phyloP scores from a whole-genome alignment of 495 filamentous ascomycete genomes.

The Penicillium subrubescens region DNA sequence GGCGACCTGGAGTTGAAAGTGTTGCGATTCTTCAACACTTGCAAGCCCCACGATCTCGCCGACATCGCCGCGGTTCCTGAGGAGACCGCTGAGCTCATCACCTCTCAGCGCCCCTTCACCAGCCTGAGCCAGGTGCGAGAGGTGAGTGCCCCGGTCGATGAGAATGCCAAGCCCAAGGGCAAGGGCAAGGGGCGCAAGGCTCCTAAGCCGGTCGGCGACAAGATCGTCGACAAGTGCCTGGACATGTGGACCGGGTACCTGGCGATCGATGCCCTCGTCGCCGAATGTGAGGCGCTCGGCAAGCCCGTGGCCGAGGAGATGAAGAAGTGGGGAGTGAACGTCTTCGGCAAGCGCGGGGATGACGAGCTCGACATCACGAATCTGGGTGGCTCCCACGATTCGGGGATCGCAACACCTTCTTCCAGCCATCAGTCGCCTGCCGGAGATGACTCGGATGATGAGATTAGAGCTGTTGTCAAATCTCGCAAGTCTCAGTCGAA shows the following conservation, averaged over 20 bases:
- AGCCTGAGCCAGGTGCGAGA: conserved; percentile 62
- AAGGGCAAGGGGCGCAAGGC: conserved; percentile 49
- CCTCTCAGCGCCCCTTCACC: conserved; percentile 69
- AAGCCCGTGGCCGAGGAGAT: conserved; percentile 69
- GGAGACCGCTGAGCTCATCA: conserved; percentile 63
- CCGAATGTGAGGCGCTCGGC: conserved; percentile 68
- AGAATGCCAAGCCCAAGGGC: conserved; percentile 49
- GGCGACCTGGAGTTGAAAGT: conserved; percentile 59
- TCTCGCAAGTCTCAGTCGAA: conserved; percentile 36
- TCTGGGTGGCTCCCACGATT: conserved; percentile 58
- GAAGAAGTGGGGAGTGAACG: conserved; percentile 76
- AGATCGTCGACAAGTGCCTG: conserved; percentile 68
- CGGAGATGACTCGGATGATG: conserved; percentile 47
- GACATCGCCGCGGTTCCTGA: conserved; percentile 76
- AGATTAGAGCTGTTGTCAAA: conserved; percentile 41
- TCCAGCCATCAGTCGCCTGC: conserved; percentile 45
- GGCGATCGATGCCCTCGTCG: conserved; percentile 78
- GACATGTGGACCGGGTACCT: conserved; percentile 75
- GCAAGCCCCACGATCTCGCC: conserved; percentile 67
- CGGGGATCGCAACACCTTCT: conserved; percentile 71
- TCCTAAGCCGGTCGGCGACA: conserved; percentile 64
- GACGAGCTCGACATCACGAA: conserved; percentile 71
- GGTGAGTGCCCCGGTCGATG: conserved; percentile 52
- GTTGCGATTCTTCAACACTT: conserved; percentile 82
- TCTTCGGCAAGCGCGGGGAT: conserved; percentile 63